These are phyloP conservation scores for Lactarius akahatsu DNA, from an alignment of 768 basidiomycete genomes.

Conservation along the genomic window DNA sequence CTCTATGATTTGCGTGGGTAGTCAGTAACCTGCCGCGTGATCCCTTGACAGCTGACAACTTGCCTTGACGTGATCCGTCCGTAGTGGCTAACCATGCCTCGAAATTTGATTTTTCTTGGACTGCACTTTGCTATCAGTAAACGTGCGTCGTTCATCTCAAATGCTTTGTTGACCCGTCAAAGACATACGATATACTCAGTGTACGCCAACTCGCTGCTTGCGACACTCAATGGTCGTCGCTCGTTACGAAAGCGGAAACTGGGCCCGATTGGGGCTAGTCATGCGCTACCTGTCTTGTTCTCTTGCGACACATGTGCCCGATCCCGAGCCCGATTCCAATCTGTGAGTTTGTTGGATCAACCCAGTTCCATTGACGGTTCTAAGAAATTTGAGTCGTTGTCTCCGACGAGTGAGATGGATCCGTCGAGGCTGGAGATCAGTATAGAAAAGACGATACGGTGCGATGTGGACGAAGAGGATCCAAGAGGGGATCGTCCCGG, in stretches of 20 bases:
- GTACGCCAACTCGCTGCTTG: conserved; percentile 20
- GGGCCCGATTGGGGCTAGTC: not conserved
- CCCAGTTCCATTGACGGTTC: not conserved
- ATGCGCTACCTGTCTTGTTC: conserved; percentile 7
- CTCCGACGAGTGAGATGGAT: not conserved
- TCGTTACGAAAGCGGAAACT: conserved; percentile 11
- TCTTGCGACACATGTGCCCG: not conserved
- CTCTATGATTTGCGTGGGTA: conserved; percentile 18
- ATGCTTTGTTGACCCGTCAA: not conserved
- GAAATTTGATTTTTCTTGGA: conserved; percentile 23
- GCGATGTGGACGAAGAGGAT: not conserved
- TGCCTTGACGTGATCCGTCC: not conserved
- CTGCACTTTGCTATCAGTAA: conserved; percentile 27
- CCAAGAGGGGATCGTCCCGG: no score
- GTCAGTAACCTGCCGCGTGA: not conserved
- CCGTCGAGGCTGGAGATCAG: conserved; percentile 8
- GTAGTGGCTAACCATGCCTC: conserved; percentile 22
- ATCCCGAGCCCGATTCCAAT: not conserved
- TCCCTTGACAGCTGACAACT: not conserved
- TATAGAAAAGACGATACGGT: conserved; percentile 14
- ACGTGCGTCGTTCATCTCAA: conserved; percentile 10
- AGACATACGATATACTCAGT: conserved; percentile 5
- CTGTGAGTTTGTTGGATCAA: not conserved
- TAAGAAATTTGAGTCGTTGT: not conserved
- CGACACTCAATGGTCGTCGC: conserved; percentile 19